Percentiles rank a stretch among this genome's conserved stretches.
phyloP scores from a whole-genome alignment of 352 stramenopile species.

The Phytophthora pluvialis region DNA sequence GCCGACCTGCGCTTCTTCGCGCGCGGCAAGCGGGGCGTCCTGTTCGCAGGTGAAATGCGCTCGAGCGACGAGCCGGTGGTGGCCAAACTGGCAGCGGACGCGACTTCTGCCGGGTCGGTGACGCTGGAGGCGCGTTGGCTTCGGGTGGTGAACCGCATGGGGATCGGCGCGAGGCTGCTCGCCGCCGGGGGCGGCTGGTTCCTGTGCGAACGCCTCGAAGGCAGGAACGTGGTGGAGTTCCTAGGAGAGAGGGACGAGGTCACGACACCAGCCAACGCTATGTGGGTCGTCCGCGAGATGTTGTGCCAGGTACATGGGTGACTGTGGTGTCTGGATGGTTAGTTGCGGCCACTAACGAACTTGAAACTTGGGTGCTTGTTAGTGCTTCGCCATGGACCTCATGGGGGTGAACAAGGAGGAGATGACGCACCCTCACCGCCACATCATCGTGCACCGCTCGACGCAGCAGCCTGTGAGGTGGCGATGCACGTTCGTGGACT shows the following conservation, averaged over 20 bases:
- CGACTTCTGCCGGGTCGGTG: constrained; percentile 38
- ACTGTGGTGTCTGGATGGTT: not conserved
- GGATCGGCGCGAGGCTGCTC: constrained; percentile 58
- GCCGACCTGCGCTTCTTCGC: constrained; percentile 64
- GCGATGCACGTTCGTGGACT: constrained; percentile 77
- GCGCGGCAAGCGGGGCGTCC: constrained; percentile 65
- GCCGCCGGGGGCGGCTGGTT: constrained; percentile 58
- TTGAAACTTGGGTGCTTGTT: not conserved
- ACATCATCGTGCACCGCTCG: constrained; percentile 60
- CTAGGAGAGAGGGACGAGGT: constrained; percentile 32
- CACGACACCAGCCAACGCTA: constrained; percentile 39
- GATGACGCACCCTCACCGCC: constrained; percentile 81
- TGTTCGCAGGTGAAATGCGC: constrained; percentile 53
- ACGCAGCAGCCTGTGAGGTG: constrained; percentile 27
- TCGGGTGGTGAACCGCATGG: constrained; percentile 62
- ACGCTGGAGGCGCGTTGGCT: constrained; percentile 68
- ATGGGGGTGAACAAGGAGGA: constrained; percentile 84
- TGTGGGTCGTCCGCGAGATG: constrained; percentile 68
- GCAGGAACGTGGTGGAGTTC: constrained; percentile 70
- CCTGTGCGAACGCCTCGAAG: constrained; percentile 64
- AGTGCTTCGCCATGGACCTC: constrained; percentile 79
- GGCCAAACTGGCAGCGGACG: constrained; percentile 54
- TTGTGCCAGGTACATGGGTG: constrained; percentile 58
- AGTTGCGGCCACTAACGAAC: not conserved
- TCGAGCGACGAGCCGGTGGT: constrained; percentile 39